Percentiles rank a stretch among this genome's conserved stretches.
Conservation (phyloP, 345 rosid genomes). For the Leavenworthia alabamica region DNA sequence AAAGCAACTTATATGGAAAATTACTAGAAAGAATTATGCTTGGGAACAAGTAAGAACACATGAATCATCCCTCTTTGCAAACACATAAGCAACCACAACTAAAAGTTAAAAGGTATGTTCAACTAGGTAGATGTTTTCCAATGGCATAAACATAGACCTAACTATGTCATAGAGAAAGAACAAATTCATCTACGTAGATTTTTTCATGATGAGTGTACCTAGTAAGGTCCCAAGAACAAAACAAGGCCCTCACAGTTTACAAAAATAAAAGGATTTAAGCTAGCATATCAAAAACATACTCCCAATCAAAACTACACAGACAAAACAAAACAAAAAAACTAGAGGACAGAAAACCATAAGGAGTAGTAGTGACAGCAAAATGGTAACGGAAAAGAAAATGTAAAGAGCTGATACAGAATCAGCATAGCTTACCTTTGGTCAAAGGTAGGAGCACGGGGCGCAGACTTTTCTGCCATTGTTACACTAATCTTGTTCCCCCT, state of each 20-base stretch:
- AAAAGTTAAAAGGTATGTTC: neutral
- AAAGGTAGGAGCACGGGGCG: slow-evolving; percentile 49
- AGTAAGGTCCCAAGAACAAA: neutral
- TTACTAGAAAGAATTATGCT: neutral
- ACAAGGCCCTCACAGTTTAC: neutral
- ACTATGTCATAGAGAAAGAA: neutral
- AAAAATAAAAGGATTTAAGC: neutral
- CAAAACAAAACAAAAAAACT: neutral
- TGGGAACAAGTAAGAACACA: neutral
- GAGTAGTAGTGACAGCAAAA: neutral
- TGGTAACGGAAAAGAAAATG: neutral
- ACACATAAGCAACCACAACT: neutral
- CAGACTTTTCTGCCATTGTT: slow-evolving; percentile 91
- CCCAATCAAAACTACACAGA: neutral
- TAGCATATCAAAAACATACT: neutral
- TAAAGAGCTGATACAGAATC: neutral
- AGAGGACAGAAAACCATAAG: neutral
- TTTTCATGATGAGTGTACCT: neutral
- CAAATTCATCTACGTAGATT: neutral
- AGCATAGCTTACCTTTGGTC: slow-evolving; percentile 53
- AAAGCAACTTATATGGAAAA: neutral
- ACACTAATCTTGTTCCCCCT: slow-evolving; percentile 80
- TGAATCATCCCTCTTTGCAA: neutral
- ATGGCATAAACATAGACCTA: neutral
- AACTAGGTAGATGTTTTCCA: neutral